These are phyloP conservation scores for Xylariaceae sp. DNA, from an alignment of 2,329 filamentous ascomycete genomes.

Conservation along the genomic window DNA sequence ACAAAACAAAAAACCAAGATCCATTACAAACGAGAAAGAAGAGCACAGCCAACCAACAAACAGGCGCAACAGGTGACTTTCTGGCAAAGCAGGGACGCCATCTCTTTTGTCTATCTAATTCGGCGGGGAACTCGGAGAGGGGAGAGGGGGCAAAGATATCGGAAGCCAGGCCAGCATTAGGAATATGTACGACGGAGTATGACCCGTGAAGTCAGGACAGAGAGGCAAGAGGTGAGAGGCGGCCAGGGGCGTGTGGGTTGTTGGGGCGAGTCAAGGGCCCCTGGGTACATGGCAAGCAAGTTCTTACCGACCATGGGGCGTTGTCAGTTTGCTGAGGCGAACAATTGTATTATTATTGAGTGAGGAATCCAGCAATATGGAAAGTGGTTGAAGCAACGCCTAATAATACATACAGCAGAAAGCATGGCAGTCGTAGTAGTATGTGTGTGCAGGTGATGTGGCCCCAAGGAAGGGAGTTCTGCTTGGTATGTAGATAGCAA, in stretches of 20 bases:
- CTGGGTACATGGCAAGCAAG: conserved; percentile 18
- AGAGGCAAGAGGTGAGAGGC: conserved; percentile 10
- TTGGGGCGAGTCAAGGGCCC: conserved; percentile 18
- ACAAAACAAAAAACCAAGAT: background rate
- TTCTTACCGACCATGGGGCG: conserved; percentile 1
- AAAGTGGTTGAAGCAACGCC: conserved; percentile 18
- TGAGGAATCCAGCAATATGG: conserved; percentile 28
- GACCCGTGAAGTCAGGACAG: conserved; percentile 18
- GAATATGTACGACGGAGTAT: conserved; percentile 29
- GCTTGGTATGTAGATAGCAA: background rate
- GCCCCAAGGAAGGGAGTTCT: background rate
- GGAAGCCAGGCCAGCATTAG: conserved; percentile 27
- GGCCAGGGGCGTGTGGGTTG: background rate
- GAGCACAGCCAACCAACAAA: background rate
- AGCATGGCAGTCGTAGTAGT: conserved; percentile 1
- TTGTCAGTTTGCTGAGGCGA: conserved; percentile 16
- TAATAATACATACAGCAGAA: conserved; percentile 20
- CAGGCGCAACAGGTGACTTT: conserved; percentile 15
- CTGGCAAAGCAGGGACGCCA: conserved; percentile 16
- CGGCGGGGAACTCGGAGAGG: conserved; percentile 16
- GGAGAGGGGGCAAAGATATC: conserved; percentile 22
- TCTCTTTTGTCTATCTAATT: conserved; percentile 28
- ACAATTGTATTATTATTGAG: conserved; percentile 31
- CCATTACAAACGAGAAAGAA: conserved; percentile 1
- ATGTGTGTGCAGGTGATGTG: background rate